Base-by-base conservation (phyloP, 371 early-diverging fungal genomes). In the Mucor racemosus region DNA sequence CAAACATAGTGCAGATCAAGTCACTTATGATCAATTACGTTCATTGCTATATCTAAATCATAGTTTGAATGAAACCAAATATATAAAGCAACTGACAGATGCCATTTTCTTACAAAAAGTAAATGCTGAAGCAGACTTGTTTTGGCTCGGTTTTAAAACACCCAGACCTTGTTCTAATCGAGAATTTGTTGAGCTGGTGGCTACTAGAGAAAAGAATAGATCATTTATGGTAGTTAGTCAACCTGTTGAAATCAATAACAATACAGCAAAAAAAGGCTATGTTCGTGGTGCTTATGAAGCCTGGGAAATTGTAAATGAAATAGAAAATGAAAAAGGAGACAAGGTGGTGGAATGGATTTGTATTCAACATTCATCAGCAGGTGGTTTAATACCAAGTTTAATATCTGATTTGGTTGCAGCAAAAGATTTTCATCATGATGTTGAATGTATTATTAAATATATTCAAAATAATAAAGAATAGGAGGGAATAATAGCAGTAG, bases 101-200 rank as follows among this genome's bases (percentile, higher is more conserved):
- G 35, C 58, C 17, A 21, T 58, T 19, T 58, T 58, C 7, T 21
- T 58, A 21, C 19, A 21, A 35, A 36, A 58, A 34, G 39, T 69
- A 15, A 41, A 54, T 14, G 68, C 41, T 19, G 58, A 69, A 36
- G 66, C 68, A 14, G 77, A 75, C 36, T 60, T 77, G 14, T 74
- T 67, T 59, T 70, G 71, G 69, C 66, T 77, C 48, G 72, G 67
- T 14, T 77, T 68, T 60, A 66, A 74, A 38, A 72, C 75, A 33
- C 67, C 75, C 7, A 17, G 62, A 17, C 65, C 66, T 2, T 56
- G 53, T 0, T 55, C 62, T 4, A 31, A 59, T 50, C 72, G 77
- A 31, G 77, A 77, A 46, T 77, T 72, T 41, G 53, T 77, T 9
- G 73, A 77, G 48, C 48, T 77, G n/a, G 70, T 77, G 9, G 72